phyloP scores from a whole-genome alignment of 2,329 filamentous ascomycete species.

The Ophiostoma ulmi region DNA sequence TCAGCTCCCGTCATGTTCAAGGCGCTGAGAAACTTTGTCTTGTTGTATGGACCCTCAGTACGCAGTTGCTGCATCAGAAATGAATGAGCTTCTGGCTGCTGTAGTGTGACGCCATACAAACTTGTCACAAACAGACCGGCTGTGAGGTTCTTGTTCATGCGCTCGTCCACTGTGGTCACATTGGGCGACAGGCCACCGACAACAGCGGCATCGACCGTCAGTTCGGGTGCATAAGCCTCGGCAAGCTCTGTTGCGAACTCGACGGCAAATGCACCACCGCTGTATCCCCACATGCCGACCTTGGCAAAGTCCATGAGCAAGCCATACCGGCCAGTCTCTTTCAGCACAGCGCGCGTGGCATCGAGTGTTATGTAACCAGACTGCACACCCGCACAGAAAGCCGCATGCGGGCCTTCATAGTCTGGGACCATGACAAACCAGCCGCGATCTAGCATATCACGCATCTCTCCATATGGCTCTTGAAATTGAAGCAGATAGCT shows the following conservation, averaged over 20 bases:
- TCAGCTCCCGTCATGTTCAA: conserved; percentile 30
- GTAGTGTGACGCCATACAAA: background rate
- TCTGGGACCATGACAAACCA: conserved; percentile 44
- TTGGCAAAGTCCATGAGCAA: conserved; percentile 30
- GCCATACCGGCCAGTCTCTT: conserved; percentile 25
- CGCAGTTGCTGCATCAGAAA: background rate
- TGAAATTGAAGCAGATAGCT: conserved; percentile 31
- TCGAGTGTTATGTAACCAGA: background rate
- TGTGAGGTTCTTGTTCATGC: background rate
- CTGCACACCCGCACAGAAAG: conserved; percentile 29
- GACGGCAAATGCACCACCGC: conserved; percentile 44
- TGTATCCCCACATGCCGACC: conserved; percentile 49
- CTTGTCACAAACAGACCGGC: conserved; percentile 2
- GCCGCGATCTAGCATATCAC: conserved; percentile 36
- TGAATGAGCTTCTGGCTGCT: background rate
- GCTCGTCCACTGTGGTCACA: background rate
- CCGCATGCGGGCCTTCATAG: conserved; percentile 40
- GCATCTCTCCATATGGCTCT: conserved; percentile 33
- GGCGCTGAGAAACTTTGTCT: conserved; percentile 32
- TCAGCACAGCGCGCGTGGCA: background rate
- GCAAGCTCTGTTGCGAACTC: conserved; percentile 46
- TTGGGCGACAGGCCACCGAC: background rate
- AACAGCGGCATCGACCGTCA: background rate
- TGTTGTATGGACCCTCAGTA: background rate
- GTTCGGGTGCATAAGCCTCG: conserved; percentile 37